phyloP scores from a whole-genome alignment of 2,329 filamentous ascomycete species.

The Chrysoporthe puriensis region DNA sequence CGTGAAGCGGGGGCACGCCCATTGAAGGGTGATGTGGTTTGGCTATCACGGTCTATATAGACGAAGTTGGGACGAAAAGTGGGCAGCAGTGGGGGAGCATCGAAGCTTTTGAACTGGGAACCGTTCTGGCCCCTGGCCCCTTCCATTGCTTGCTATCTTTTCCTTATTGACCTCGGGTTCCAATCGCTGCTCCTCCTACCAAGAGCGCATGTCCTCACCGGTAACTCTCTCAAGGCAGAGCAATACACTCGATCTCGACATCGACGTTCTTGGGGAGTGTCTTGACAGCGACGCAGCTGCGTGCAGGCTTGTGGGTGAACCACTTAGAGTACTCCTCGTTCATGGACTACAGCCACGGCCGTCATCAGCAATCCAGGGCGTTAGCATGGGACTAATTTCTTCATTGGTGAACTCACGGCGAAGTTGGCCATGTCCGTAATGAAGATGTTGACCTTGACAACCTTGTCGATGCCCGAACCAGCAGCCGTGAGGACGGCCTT shows the following conservation, averaged over 20 bases:
- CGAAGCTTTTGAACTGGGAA: not conserved
- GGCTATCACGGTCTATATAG: not conserved
- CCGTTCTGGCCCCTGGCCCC: not conserved
- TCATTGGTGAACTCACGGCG: slow-evolving; percentile 48
- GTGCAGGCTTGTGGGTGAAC: slow-evolving; percentile 82
- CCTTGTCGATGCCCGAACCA: slow-evolving; percentile 74
- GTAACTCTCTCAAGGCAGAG: slow-evolving; percentile 56
- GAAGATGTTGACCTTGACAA: slow-evolving; percentile 94
- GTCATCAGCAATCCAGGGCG: not conserved
- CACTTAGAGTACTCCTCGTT: slow-evolving; percentile 84
- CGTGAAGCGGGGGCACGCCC: not conserved
- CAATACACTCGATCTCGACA: slow-evolving; percentile 90
- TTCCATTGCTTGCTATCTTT: slow-evolving; percentile 10
- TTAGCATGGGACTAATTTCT: not conserved
- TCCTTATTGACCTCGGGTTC: not conserved
- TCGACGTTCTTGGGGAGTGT: slow-evolving; percentile 83
- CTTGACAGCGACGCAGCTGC: slow-evolving; percentile 89
- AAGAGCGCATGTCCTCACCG: not conserved
- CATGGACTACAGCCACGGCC: slow-evolving; percentile 60
- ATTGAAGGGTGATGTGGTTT: not conserved
- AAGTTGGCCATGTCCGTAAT: slow-evolving; percentile 91
- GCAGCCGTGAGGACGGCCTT: slow-evolving; percentile 81
- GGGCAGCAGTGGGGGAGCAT: not conserved
- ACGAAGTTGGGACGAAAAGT: not conserved
- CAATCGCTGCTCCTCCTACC: too few relatives aligned